Conservation (phyloP, 805 yeast species). For the Yarrowia hollandica region DNA sequence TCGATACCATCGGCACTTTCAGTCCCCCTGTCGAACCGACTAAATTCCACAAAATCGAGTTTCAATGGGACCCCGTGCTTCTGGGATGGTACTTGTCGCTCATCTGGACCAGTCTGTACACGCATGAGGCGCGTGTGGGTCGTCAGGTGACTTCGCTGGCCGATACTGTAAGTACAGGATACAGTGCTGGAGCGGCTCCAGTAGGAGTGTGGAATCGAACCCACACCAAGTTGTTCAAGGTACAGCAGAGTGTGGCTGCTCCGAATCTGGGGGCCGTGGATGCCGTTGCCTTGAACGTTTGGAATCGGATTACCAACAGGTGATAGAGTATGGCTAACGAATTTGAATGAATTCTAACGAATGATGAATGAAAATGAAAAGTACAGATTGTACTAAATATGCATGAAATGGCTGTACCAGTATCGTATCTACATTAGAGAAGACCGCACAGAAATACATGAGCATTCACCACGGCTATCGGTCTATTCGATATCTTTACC, state of each 20-base stretch:
- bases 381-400: too few relatives aligned
- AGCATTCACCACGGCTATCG: too few relatives aligned
- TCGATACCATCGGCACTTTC: constrained; percentile 8
- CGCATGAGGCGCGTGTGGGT: constrained; percentile 23
- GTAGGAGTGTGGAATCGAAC: constrained; percentile 24
- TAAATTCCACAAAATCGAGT: constrained; percentile 17
- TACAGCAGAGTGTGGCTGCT: constrained; percentile 12
- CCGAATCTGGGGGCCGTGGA: constrained; percentile 19
- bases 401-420: too few relatives aligned
- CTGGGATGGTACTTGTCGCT: constrained; percentile 25
- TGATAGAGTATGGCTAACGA: too few relatives aligned
- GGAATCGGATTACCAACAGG: constrained; percentile 24
- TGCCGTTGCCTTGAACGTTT: constrained; percentile 25
- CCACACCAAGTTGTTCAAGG: constrained; percentile 21
- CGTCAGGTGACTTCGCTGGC: constrained; percentile 21
- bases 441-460: too few relatives aligned
- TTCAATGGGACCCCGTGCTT: constrained; percentile 17
- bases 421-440: too few relatives aligned
- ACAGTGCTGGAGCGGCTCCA: neutral
- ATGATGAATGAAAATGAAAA: too few relatives aligned
- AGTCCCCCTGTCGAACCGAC: neutral
- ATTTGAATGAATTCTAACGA: too few relatives aligned
- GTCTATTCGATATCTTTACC: too few relatives aligned
- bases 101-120: constrained; percentile 6
- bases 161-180: constrained; percentile 6